Evolutionary conservation across 1,139 yeast genomes (phyloP).

Genomic region (Suhomyces anneliseae): DNA sequence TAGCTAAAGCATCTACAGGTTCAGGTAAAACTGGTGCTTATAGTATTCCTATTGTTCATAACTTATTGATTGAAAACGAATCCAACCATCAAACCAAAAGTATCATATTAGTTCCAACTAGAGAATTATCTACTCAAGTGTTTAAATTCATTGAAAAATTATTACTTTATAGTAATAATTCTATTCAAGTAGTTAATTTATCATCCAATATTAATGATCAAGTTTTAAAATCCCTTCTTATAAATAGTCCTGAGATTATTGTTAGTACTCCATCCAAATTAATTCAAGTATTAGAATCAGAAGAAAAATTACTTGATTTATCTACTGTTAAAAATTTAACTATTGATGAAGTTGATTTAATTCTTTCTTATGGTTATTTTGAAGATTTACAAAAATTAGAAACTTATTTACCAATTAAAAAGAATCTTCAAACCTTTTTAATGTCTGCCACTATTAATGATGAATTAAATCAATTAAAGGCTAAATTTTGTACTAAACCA

Average conservation of each 20-base stretch:
- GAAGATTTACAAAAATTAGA: conserved; percentile 76
- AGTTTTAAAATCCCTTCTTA: conserved; percentile 68
- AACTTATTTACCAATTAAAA: conserved; percentile 63
- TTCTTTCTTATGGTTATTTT: conserved; percentile 85
- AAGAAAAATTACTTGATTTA: conserved; percentile 41
- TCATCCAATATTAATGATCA: conserved; percentile 73
- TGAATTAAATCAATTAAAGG: conserved; percentile 75
- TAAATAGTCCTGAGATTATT: conserved; percentile 75
- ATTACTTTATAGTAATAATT: conserved; percentile 68
- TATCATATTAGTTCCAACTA: conserved; percentile 77
- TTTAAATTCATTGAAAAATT: conserved; percentile 66
- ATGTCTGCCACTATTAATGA: conserved; percentile 97
- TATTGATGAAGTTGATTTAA: conserved; percentile 94
- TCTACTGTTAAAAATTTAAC: conserved; percentile 66
- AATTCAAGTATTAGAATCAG: conserved; percentile 50
- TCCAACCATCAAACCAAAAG: conserved; percentile 42
- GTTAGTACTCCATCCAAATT: conserved; percentile 88
- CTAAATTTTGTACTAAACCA: conserved; percentile 79
- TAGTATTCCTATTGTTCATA: conserved; percentile 73
- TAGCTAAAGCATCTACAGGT: conserved; percentile 88
- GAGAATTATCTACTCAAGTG: conserved; percentile 86
- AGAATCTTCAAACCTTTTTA: conserved; percentile 81
- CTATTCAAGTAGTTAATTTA: conserved; percentile 66
- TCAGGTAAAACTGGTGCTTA: conserved; percentile 91
- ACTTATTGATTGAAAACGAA: conserved; percentile 42